A percentile compares a stretch with the other conserved stretches of the same genome.
Evolutionary conservation across 495 filamentous ascomycete genomes (phyloP).

Genomic region (Schizothecium vesticola): DNA sequence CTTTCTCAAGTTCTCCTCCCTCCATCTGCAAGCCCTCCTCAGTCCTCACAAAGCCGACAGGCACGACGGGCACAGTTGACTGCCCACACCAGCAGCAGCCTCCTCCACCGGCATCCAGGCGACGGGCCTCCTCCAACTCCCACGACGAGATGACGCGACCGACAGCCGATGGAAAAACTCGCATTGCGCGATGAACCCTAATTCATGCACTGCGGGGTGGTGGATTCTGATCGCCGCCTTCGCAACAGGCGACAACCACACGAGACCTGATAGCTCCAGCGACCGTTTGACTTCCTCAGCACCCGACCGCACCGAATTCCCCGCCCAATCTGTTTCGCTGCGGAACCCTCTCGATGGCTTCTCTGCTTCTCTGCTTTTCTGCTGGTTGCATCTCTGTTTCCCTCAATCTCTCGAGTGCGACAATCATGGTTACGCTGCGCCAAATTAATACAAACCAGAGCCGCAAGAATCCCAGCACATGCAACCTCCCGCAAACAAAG

Average conservation of each 20-base stretch:
- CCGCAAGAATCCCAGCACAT: not conserved
- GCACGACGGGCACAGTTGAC: not conserved
- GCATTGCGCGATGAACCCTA: not conserved
- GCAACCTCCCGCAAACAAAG: not conserved
- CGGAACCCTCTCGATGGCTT: not conserved
- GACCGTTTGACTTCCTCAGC: not conserved
- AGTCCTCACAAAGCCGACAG: not conserved
- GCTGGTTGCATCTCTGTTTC: not conserved
- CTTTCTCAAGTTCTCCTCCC: not conserved
- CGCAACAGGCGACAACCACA: conserved; percentile 9
- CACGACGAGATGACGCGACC: not conserved
- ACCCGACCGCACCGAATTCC: not conserved
- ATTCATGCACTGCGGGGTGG: conserved; percentile 3
- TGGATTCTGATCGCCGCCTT: conserved; percentile 12
- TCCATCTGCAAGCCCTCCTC: not conserved
- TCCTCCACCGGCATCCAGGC: not conserved
- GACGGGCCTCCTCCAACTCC: not conserved
- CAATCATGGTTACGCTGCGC: not conserved
- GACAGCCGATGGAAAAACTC: not conserved
- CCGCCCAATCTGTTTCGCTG: not conserved
- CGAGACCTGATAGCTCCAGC: conserved; percentile 4
- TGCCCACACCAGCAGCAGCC: not conserved
- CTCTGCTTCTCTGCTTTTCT: not conserved
- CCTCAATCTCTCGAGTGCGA: conserved; percentile 6
- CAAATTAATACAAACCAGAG: not conserved